These are phyloP conservation scores for Blepharisma japonicum DNA, from an alignment of 73 alveolate species.

Conservation along the genomic window DNA sequence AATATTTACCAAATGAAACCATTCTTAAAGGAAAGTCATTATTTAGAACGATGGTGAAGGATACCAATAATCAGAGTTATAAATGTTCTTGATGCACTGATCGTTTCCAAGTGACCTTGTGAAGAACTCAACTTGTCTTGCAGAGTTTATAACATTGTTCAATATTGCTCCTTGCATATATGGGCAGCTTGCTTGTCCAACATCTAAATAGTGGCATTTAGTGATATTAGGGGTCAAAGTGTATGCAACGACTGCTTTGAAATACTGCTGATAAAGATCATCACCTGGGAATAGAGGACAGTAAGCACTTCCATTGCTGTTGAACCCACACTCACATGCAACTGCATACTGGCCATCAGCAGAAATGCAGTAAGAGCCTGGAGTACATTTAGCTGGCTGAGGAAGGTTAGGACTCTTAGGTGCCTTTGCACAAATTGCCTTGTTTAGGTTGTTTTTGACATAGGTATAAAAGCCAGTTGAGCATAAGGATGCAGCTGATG, in stretches of 20 bases:
- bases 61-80: background rate
- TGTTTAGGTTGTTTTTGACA: background rate
- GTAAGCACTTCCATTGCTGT: background rate
- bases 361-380: background rate
- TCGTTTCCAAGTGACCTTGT: background rate
- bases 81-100: background rate
- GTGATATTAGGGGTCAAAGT: background rate
- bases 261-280: background rate
- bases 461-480: background rate
- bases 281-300: constrained; percentile 31
- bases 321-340: constrained; percentile 7
- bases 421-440: constrained; percentile 5
- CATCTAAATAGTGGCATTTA: constrained; percentile 7
- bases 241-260: background rate
- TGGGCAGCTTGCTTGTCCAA: constrained; percentile 7
- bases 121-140: constrained; percentile 1
- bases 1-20: background rate
- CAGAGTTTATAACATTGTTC: background rate
- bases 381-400: background rate
- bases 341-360: background rate
- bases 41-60: background rate
- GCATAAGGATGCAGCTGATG: constrained; percentile 6
- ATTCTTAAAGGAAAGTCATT: background rate
- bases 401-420: constrained; percentile 21
- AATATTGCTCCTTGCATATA: background rate